These are phyloP conservation scores for Cerioporus squamosus DNA, from an alignment of 1,284 basidiomycete genomes.

Conservation along the genomic window DNA sequence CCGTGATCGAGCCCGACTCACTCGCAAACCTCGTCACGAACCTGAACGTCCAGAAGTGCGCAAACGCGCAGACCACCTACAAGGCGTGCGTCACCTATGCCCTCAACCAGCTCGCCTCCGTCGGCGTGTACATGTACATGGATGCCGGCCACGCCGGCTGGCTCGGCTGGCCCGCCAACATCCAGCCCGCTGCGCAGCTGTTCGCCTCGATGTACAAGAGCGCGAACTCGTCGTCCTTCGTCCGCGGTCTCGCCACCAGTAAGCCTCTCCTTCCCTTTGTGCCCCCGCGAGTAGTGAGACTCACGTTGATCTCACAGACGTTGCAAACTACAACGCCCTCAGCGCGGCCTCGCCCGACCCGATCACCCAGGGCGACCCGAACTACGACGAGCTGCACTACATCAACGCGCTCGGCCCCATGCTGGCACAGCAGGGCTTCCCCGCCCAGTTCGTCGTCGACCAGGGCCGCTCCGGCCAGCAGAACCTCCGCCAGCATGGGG, in stretches of 20 bases:
- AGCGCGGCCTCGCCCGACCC: slow-evolving; percentile 57
- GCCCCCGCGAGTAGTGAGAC: not conserved
- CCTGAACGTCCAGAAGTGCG: slow-evolving; percentile 59
- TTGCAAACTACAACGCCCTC: slow-evolving; percentile 69
- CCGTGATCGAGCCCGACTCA: slow-evolving; percentile 68
- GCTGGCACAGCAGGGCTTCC: slow-evolving; percentile 52
- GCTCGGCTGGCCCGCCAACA: slow-evolving; percentile 70
- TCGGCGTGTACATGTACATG: slow-evolving; percentile 63
- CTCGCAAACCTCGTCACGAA: slow-evolving; percentile 67
- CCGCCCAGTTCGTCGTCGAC: slow-evolving; percentile 67
- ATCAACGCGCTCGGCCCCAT: slow-evolving; percentile 58
- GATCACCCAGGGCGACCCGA: slow-evolving; percentile 58
- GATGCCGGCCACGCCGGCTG: slow-evolving; percentile 72
- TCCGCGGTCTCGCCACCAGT: slow-evolving; percentile 65
- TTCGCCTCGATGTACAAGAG: slow-evolving; percentile 53
- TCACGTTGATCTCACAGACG: slow-evolving; percentile 37
- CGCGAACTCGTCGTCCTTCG: slow-evolving; percentile 54
- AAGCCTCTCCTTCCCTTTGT: slow-evolving; percentile 9
- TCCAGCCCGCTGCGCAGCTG: slow-evolving; percentile 58
- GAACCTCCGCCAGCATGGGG: slow-evolving; percentile 61
- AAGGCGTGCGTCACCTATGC: slow-evolving; percentile 58
- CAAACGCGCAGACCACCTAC: slow-evolving; percentile 56
- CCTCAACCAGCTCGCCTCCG: slow-evolving; percentile 55
- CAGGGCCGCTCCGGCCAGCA: slow-evolving; percentile 66
- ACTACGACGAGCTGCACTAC: slow-evolving; percentile 67